phyloP scores from a whole-genome alignment of 495 filamentous ascomycete genomes.

The Podospora bellae-mahoneyi region DNA sequence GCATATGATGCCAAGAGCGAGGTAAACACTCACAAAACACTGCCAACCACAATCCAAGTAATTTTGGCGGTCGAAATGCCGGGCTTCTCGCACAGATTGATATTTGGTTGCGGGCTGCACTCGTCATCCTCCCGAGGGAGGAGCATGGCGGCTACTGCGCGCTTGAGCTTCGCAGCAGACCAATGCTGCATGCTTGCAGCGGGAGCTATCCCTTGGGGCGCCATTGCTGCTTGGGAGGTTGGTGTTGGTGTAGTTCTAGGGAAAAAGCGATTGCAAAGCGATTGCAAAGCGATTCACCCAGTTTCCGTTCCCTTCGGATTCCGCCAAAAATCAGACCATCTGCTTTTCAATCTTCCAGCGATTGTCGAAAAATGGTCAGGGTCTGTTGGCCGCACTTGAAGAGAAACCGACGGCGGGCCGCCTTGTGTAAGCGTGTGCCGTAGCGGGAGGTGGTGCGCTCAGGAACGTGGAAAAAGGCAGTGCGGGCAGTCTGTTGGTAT shows the following conservation, averaged over 20 bases:
- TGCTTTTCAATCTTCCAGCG: background rate
- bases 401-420: background rate
- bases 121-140: constrained; percentile 21
- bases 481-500: background rate
- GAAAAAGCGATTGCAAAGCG: background rate
- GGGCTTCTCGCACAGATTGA: constrained; percentile 33
- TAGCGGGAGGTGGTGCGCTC: background rate
- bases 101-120: constrained; percentile 14
- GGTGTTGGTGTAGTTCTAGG: background rate
- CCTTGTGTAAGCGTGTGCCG: background rate
- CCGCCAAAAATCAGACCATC: background rate
- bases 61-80: constrained; percentile 16
- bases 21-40: constrained; percentile 24
- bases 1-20: background rate
- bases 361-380: background rate
- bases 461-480: constrained; percentile 1
- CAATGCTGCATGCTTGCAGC: background rate
- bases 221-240: constrained; percentile 11
- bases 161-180: constrained; percentile 14
- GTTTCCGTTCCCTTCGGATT: background rate
- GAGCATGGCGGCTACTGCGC: constrained; percentile 19
- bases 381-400: background rate
- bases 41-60: constrained; percentile 31
- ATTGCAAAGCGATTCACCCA: background rate
- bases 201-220: background rate